Conservation (phyloP, 2,329 filamentous ascomycete species). For the Pyrenophora seminiperda region DNA sequence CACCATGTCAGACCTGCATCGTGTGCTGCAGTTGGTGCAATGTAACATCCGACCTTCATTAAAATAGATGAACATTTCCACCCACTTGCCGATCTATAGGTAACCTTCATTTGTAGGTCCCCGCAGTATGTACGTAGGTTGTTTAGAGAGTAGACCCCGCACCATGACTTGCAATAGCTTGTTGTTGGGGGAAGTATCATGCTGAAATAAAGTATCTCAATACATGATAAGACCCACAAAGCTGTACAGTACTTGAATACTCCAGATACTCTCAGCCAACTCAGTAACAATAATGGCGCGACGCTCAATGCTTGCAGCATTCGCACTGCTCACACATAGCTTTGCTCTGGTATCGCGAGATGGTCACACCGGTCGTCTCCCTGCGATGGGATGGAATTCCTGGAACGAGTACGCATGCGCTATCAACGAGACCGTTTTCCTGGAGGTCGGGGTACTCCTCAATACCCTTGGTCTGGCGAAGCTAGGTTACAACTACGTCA, state of each 20-base stretch:
- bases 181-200: no score
- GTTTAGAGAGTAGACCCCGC: neutral
- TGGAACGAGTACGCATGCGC: conserved; percentile 32
- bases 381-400: conserved; percentile 32
- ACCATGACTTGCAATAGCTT: neutral
- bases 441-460: conserved; percentile 20
- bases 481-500: conserved; percentile 54
- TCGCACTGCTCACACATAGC: conserved; percentile 1
- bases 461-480: conserved; percentile 27
- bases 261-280: neutral
- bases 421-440: conserved; percentile 29
- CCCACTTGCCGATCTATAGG: neutral
- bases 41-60: no score
- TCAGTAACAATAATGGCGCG: neutral
- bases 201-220: no score
- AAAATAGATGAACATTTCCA: neutral
- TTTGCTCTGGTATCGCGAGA: conserved; percentile 15
- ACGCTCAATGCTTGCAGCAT: neutral
- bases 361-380: conserved; percentile 21
- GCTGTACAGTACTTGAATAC: no score
- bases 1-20: neutral
- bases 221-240: no score
- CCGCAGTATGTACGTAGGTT: neutral
- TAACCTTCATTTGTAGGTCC: neutral
- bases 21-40: no score